A percentile compares a stretch with the other conserved stretches of the same genome.
Evolutionary conservation across 352 stramenopile genomes (phyloP).

Genomic region (Globisporangium orthogonon): DNA sequence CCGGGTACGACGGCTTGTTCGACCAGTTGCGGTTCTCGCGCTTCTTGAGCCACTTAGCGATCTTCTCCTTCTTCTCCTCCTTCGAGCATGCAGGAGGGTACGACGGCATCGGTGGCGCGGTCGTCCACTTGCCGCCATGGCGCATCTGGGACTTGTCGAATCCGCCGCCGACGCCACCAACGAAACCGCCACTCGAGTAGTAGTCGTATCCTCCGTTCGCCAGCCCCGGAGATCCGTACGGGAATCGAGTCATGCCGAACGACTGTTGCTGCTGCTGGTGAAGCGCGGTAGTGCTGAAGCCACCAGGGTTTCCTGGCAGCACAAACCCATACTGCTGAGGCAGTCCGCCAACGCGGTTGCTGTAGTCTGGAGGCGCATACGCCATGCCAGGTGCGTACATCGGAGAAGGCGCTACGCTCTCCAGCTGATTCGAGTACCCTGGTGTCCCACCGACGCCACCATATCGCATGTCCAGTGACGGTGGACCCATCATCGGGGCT

Average conservation of each 20-base stretch:
- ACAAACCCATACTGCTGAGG: slow-evolving; percentile 18
- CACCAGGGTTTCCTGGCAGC: slow-evolving; percentile 4
- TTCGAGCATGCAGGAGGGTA: slow-evolving; percentile 71
- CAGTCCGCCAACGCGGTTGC: slow-evolving; percentile 16
- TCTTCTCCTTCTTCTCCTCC: slow-evolving; percentile 84
- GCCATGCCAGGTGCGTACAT: slow-evolving; percentile 29
- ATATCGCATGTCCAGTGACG: slow-evolving; percentile 10
- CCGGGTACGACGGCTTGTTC: slow-evolving; percentile 80
- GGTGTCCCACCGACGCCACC: neutral
- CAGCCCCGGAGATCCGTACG: slow-evolving; percentile 26
- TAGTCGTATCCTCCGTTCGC: slow-evolving; percentile 38
- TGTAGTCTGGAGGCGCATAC: slow-evolving; percentile 23
- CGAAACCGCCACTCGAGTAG: slow-evolving; percentile 18
- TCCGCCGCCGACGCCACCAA: slow-evolving; percentile 21
- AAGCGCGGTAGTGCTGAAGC: slow-evolving; percentile 17
- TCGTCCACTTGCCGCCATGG: slow-evolving; percentile 60
- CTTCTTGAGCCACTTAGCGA: slow-evolving; percentile 80
- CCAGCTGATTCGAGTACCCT: slow-evolving; percentile 18
- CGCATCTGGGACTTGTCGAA: slow-evolving; percentile 45
- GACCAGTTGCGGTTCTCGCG: slow-evolving; percentile 81
- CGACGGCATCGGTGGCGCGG: slow-evolving; percentile 60
- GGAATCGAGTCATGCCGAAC: slow-evolving; percentile 39
- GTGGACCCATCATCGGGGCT: slow-evolving; percentile 15
- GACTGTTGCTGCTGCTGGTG: slow-evolving; percentile 28
- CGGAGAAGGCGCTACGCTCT: slow-evolving; percentile 5